Evolutionary conservation across 225 moss, liverwort and hornwort species (phyloP).

Genomic region (Physcomitrium patens): DNA sequence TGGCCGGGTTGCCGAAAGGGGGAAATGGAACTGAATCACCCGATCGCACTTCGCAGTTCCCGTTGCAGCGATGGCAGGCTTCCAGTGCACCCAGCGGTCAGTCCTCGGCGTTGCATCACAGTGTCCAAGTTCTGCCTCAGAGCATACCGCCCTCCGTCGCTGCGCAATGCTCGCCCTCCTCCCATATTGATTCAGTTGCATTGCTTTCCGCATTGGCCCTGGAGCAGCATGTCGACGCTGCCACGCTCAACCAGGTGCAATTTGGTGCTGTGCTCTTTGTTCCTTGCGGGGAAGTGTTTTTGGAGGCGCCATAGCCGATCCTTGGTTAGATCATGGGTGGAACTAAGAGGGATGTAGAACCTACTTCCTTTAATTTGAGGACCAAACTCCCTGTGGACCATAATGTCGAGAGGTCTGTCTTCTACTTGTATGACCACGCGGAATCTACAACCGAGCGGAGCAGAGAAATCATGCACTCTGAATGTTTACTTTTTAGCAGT

Average conservation of each 20-base stretch:
- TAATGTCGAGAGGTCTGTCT: not conserved
- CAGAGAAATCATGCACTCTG: not conserved
- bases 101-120: constrained; percentile 47
- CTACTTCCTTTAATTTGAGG: not conserved
- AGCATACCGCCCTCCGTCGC: constrained; percentile 29
- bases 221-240: constrained; percentile 44
- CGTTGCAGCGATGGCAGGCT: constrained; percentile 45
- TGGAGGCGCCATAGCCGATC: constrained; percentile 14
- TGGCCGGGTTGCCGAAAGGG: constrained; percentile 59
- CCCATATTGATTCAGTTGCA: constrained; percentile 48
- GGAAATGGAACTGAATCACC: constrained; percentile 38
- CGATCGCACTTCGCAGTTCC: constrained; percentile 48
- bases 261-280: constrained; percentile 6
- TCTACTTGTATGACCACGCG: not conserved
- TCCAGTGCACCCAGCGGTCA: constrained; percentile 42
- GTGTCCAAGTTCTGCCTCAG: constrained; percentile 40
- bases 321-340: not conserved
- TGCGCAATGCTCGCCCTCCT: constrained; percentile 59
- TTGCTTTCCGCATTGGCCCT: constrained; percentile 51
- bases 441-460: not conserved
- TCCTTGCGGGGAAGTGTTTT: not conserved
- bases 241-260: constrained; percentile 56
- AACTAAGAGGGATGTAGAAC: not conserved
- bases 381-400: not conserved
- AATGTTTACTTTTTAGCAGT: not conserved